phyloP scores from a whole-genome alignment of 352 stramenopile species.

The Pythium dissimile region DNA sequence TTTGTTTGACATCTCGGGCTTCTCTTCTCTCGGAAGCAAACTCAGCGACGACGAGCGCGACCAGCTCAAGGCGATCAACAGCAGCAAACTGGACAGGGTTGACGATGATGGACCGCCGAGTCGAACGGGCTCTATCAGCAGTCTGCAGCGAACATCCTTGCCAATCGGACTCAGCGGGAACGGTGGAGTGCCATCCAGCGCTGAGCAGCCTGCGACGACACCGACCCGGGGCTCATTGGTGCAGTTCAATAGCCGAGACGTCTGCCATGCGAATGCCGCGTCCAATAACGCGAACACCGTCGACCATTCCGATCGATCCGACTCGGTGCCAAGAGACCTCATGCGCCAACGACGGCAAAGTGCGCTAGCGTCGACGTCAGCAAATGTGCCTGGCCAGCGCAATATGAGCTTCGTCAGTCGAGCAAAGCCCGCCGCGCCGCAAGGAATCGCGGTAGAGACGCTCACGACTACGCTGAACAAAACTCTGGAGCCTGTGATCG shows the following conservation, averaged over 20 bases:
- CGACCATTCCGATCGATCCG: conserved; percentile 14
- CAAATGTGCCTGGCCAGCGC: background rate
- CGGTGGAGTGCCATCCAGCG: background rate
- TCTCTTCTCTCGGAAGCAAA: conserved; percentile 77
- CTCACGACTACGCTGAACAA: conserved; percentile 78
- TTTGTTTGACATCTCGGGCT: conserved; percentile 86
- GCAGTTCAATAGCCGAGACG: conserved; percentile 4
- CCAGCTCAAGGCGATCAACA: conserved; percentile 29
- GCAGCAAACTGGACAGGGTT: conserved; percentile 9
- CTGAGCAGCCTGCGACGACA: background rate
- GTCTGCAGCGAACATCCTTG: conserved; percentile 4
- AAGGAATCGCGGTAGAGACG: conserved; percentile 67
- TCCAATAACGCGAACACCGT: conserved; percentile 8
- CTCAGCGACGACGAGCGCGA: conserved; percentile 58
- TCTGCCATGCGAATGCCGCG: background rate
- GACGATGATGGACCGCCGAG: background rate
- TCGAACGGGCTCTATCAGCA: background rate
- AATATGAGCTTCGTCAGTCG: conserved; percentile 44
- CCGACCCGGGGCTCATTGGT: background rate
- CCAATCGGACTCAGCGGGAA: conserved; percentile 7
- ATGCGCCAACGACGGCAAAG: conserved; percentile 43
- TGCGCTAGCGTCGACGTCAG: conserved; percentile 1
- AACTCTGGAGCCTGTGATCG: conserved; percentile 72
- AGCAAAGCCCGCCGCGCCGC: conserved; percentile 41
- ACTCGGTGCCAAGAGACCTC: conserved; percentile 25